Conservation (phyloP, 257 asterid genomes). For the Knoxia roxburghii region DNA sequence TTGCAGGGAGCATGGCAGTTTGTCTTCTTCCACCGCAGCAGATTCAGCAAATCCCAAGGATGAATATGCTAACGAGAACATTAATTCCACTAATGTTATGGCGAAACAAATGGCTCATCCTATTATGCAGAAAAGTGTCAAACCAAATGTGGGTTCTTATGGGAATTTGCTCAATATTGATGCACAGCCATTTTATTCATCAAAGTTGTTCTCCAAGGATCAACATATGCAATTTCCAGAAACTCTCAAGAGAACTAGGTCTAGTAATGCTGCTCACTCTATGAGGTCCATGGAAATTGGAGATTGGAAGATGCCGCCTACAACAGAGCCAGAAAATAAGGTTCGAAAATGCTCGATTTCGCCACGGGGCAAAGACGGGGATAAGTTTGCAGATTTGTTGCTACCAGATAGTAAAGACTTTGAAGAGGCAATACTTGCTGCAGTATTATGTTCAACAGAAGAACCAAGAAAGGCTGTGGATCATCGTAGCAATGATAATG, state of each 20-base stretch:
- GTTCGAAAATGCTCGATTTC: constrained; percentile 38
- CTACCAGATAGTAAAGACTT: constrained; percentile 76
- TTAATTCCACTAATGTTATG: constrained; percentile 30
- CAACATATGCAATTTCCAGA: constrained; percentile 21
- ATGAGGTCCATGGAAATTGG: constrained; percentile 12
- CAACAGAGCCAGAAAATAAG: constrained; percentile 34
- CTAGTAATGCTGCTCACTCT: constrained; percentile 34
- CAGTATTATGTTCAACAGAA: constrained; percentile 40
- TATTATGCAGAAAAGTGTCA: constrained; percentile 23
- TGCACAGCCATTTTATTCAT: constrained; percentile 65
- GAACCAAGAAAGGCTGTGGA: constrained; percentile 18
- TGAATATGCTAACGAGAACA: constrained; percentile 65
- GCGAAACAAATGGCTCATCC: constrained; percentile 19
- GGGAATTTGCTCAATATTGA: constrained; percentile 55
- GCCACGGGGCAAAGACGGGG: constrained; percentile 27
- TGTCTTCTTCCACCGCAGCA: background rate
- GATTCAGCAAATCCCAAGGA: constrained; percentile 22
- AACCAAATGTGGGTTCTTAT: constrained; percentile 11
- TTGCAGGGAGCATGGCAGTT: constrained; percentile 47
- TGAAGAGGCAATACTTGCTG: constrained; percentile 79
- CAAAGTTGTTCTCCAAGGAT: constrained; percentile 33
- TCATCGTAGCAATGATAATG: constrained; percentile 17
- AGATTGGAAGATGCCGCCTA: constrained; percentile 18
- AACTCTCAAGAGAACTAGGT: constrained; percentile 69
- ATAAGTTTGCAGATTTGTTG: constrained; percentile 49